These are phyloP conservation scores for Phytopythium montanum DNA, from an alignment of 352 stramenopile species.

Conservation along the genomic window DNA sequence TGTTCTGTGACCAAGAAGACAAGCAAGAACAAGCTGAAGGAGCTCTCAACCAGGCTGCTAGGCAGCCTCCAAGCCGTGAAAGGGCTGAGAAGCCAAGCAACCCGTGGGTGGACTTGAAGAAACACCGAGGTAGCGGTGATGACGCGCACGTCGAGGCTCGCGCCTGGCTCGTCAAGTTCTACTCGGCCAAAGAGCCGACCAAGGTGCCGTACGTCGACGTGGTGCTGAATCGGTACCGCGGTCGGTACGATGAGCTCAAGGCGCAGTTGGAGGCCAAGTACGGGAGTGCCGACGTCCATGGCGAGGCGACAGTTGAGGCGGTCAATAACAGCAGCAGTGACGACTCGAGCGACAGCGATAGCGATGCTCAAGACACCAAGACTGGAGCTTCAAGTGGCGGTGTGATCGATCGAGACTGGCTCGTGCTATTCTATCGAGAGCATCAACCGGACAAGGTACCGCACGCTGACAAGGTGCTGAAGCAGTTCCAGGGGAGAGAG, in stretches of 20 bases:
- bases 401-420: constrained; percentile 40
- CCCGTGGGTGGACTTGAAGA: not conserved
- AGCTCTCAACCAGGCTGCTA: not conserved
- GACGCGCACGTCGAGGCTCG: constrained; percentile 29
- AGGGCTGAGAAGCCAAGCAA: not conserved
- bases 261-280: constrained; percentile 51
- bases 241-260: constrained; percentile 51
- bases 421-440: constrained; percentile 49
- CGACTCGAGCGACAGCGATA: constrained; percentile 11
- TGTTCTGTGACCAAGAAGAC: not conserved
- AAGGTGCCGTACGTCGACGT: constrained; percentile 58
- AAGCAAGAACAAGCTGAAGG: not conserved
- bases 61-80: not conserved
- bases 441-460: constrained; percentile 47
- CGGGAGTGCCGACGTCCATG: constrained; percentile 12
- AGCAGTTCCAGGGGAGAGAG: constrained; percentile 60
- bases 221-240: constrained; percentile 53
- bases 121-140: constrained; percentile 7
- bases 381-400: constrained; percentile 12
- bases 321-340: constrained; percentile 10
- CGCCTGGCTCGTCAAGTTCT: constrained; percentile 47
- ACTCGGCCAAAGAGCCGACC: constrained; percentile 31
- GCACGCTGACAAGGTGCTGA: constrained; percentile 44
- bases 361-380: constrained; percentile 12
- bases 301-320: not conserved